Percentiles rank a stretch among this genome's conserved stretches.
Evolutionary conservation across 805 yeast species (phyloP).

Genomic region (Candida vartiovaarae): DNA sequence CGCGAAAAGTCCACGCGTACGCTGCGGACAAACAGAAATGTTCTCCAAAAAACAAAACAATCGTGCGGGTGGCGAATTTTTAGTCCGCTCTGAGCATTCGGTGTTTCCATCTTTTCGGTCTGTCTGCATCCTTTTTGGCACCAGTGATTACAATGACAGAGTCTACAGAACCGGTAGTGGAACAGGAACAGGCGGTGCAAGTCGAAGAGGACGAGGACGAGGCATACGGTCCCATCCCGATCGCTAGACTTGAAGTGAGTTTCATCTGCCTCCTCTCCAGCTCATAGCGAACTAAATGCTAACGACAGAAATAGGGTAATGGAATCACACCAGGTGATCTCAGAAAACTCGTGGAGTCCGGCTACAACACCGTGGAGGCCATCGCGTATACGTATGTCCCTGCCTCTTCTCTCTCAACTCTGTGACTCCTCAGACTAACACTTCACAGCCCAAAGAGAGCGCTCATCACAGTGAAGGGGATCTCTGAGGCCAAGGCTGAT

Average conservation of each 20-base stretch:
- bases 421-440: not conserved
- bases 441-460: conserved; percentile 57
- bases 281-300: not conserved
- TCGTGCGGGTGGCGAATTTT: conserved; percentile 1
- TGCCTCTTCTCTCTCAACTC: no score
- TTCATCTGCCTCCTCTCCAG: not conserved
- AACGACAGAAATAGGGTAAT: conserved; percentile 44
- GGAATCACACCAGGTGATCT: conserved; percentile 81
- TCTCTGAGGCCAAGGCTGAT: conserved; percentile 93
- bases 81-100: no score
- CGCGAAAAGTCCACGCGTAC: conserved; percentile 3
- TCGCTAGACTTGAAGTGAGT: conserved; percentile 38
- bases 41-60: conserved; percentile 3
- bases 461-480: conserved; percentile 75
- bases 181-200: conserved; percentile 10
- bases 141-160: not conserved
- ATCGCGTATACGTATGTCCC: conserved; percentile 68
- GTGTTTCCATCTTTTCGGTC: no score
- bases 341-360: conserved; percentile 72
- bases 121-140: no score
- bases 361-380: conserved; percentile 84
- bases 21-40: not conserved
- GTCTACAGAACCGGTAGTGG: conserved; percentile 5
- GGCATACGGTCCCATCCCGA: conserved; percentile 49
- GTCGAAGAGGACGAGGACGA: conserved; percentile 41